Conservation (phyloP, 768 basidiomycete species). For the Russula sp. region DNA sequence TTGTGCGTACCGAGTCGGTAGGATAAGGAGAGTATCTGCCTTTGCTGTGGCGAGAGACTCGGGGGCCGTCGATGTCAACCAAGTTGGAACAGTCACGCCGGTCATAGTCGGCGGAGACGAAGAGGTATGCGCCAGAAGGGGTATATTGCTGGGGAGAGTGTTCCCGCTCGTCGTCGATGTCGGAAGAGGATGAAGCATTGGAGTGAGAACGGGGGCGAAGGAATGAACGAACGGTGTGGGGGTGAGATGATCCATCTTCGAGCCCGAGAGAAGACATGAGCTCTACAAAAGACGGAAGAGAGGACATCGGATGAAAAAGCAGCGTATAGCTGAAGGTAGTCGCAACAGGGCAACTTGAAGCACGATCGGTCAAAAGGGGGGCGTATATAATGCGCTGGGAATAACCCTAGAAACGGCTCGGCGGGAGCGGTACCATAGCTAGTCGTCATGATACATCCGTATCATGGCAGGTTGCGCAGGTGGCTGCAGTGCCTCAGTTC, state of each 20-base stretch:
- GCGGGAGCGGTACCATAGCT: slow-evolving; percentile 20
- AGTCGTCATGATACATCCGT: slow-evolving; percentile 30
- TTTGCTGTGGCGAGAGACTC: slow-evolving; percentile 30
- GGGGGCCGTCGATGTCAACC: slow-evolving; percentile 32
- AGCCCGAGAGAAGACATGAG: slow-evolving; percentile 83
- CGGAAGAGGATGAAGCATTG: slow-evolving; percentile 45
- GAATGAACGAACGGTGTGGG: slow-evolving; percentile 26
- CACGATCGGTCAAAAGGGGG: slow-evolving; percentile 5
- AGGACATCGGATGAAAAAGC: slow-evolving; percentile 47
- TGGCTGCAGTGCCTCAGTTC: slow-evolving; percentile 27
- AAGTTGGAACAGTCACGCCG: slow-evolving; percentile 30
- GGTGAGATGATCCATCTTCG: slow-evolving; percentile 43
- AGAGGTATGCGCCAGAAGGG: slow-evolving; percentile 29
- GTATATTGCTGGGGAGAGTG: slow-evolving; percentile 2
- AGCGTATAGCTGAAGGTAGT: slow-evolving; percentile 29
- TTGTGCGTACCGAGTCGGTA: slow-evolving; percentile 34
- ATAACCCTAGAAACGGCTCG: slow-evolving; percentile 28
- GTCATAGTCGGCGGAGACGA: slow-evolving; percentile 34
- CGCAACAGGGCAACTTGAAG: slow-evolving; percentile 27
- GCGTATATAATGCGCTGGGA: slow-evolving; percentile 26
- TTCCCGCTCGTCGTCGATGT: slow-evolving; percentile 30
- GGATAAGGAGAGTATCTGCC: slow-evolving; percentile 38
- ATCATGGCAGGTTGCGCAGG: slow-evolving; percentile 29
- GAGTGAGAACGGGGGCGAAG: slow-evolving; percentile 38
- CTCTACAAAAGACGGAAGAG: slow-evolving; percentile 84